These are phyloP conservation scores for Lecanicillium sp. DNA, from an alignment of 2,329 filamentous ascomycete genomes.

Conservation along the genomic window DNA sequence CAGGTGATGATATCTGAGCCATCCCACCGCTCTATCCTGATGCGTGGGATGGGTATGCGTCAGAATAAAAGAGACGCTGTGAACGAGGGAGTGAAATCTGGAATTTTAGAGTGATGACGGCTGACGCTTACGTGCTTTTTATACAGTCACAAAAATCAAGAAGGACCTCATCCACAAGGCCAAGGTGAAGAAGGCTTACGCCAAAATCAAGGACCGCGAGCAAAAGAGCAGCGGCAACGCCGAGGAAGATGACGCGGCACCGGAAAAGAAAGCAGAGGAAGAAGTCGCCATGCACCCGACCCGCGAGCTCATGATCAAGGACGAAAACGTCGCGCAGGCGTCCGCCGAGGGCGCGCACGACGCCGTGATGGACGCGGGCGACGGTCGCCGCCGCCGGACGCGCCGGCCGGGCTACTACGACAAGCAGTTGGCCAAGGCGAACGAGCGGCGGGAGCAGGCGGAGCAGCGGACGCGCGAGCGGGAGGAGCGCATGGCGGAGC, in stretches of 20 bases:
- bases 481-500: slow-evolving; percentile 51
- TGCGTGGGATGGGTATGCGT: too few relatives aligned
- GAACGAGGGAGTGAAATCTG: too few relatives aligned
- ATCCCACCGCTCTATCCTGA: slow-evolving; percentile 1
- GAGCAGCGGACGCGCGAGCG: slow-evolving; percentile 35
- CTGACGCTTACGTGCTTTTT: background rate
- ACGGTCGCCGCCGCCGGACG: slow-evolving; percentile 30
- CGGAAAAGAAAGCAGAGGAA: slow-evolving; percentile 20
- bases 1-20: too few relatives aligned
- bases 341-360: slow-evolving; percentile 16
- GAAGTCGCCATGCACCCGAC: slow-evolving; percentile 29
- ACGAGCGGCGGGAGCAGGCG: slow-evolving; percentile 36
- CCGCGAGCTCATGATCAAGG: slow-evolving; percentile 34
- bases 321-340: slow-evolving; percentile 31
- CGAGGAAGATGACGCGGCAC: slow-evolving; percentile 17
- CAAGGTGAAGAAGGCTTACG: slow-evolving; percentile 88
- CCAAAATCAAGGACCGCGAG: slow-evolving; percentile 65
- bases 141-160: slow-evolving; percentile 79
- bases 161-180: slow-evolving; percentile 82
- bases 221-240: slow-evolving; percentile 21
- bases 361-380: slow-evolving; percentile 18
- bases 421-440: slow-evolving; percentile 51
- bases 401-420: slow-evolving; percentile 54
- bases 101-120: slow-evolving; percentile 3
- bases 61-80: too few relatives aligned